These are phyloP conservation scores for Yamadazyma takamatsuzukensis DNA, from an alignment of 805 yeast genomes.

Conservation along the genomic window DNA sequence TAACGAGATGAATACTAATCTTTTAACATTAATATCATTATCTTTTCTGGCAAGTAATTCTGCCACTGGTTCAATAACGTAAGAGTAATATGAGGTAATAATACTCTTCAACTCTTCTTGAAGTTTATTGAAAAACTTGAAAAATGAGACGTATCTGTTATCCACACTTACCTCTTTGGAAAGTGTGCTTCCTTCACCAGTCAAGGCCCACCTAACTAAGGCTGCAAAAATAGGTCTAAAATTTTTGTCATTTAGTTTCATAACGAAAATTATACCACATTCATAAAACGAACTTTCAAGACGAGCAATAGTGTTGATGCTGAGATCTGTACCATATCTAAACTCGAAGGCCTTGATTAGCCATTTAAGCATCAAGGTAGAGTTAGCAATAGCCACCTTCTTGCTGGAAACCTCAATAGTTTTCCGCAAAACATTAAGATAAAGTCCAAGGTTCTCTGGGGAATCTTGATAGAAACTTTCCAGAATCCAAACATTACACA, in stretches of 20 bases:
- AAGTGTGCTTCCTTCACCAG: constrained; percentile 65
- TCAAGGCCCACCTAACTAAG: constrained; percentile 87
- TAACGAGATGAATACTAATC: constrained; percentile 69
- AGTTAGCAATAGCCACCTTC: constrained; percentile 68
- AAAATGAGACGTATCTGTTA: constrained; percentile 65
- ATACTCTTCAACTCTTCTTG: constrained; percentile 83
- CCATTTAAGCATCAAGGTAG: constrained; percentile 65
- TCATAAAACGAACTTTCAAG: constrained; percentile 74
- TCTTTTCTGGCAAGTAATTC: constrained; percentile 48
- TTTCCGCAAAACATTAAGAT: constrained; percentile 61
- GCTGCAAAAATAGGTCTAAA: constrained; percentile 90
- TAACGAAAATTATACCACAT: constrained; percentile 70
- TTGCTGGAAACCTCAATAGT: constrained; percentile 67
- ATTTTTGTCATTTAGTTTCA: constrained; percentile 89
- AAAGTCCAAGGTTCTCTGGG: constrained; percentile 56
- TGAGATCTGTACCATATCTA: constrained; percentile 52
- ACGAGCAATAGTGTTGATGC: constrained; percentile 70
- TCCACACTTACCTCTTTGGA: constrained; percentile 33
- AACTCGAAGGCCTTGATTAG: constrained; percentile 69
- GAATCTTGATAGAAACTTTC: constrained; percentile 31
- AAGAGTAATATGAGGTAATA: constrained; percentile 83
- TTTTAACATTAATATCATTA: constrained; percentile 53
- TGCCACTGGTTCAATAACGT: constrained; percentile 72
- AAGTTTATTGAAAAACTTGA: constrained; percentile 79
- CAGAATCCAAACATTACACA: constrained; percentile 59